These are phyloP conservation scores for Hypocrella siamensis DNA, from an alignment of 2,329 filamentous ascomycete species.

Conservation along the genomic window DNA sequence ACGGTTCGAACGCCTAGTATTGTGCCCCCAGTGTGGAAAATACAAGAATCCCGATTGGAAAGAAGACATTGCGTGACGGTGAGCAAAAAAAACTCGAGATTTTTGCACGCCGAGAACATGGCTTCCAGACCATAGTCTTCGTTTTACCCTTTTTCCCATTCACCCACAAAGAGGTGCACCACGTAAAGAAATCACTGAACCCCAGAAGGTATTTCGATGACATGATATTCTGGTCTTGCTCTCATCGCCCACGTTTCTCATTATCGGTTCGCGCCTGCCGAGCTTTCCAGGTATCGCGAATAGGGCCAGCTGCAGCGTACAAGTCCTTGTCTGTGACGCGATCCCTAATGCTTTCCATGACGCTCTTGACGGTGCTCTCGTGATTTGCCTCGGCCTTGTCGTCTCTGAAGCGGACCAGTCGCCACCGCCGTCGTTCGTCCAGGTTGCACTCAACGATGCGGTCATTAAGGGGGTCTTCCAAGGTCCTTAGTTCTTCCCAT, in stretches of 20 bases:
- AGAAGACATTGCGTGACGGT: no score
- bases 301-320: conserved; percentile 48
- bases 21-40: no score
- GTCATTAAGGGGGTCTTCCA: conserved; percentile 65
- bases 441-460: conserved; percentile 82
- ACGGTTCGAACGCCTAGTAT: no score
- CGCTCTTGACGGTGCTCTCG: conserved; percentile 65
- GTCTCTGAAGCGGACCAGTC: conserved; percentile 77
- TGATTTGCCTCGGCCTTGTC: conserved; percentile 91
- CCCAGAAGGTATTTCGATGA: no score
- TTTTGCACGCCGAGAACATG: no score
- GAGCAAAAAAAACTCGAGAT: no score
- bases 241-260: conserved; percentile 9
- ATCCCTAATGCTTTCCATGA: conserved; percentile 79
- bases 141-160: no score
- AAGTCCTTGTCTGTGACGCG: conserved; percentile 73
- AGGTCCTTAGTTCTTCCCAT: conserved; percentile 67
- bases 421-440: conserved; percentile 62
- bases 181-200: no score
- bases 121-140: no score
- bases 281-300: conserved; percentile 69
- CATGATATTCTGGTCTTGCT: no score
- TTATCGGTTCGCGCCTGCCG: conserved; percentile 22
- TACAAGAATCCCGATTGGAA: no score
- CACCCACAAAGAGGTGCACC: no score